These are phyloP conservation scores for Hypoxylon lienhwacheense DNA, from an alignment of 495 filamentous ascomycete genomes.

Conservation along the genomic window DNA sequence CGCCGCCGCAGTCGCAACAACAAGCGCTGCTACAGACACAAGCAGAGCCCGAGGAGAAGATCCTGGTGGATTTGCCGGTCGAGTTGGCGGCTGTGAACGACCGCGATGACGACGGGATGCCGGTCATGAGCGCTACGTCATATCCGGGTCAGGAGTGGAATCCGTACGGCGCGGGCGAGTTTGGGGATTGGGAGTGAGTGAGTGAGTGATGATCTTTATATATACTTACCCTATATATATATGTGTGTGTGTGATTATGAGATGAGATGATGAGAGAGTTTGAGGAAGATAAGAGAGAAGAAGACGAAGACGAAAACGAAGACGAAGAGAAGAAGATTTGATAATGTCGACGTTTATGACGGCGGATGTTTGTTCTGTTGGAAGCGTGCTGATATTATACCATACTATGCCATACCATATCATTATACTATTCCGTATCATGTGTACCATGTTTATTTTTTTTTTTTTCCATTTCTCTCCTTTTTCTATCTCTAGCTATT, in stretches of 20 bases:
- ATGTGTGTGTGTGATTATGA: no score
- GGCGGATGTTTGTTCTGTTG: no score
- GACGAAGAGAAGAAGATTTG: no score
- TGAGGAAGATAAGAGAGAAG: no score
- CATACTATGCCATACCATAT: not conserved
- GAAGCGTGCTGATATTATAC: slow-evolving; percentile 2
- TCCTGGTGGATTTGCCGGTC: slow-evolving; percentile 43
- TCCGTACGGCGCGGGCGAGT: slow-evolving; percentile 53
- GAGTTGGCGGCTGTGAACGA: slow-evolving; percentile 38
- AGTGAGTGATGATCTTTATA: no score
- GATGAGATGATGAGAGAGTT: no score
- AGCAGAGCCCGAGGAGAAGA: slow-evolving; percentile 54
- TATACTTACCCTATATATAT: no score
- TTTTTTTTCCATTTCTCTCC: not conserved
- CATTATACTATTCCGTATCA: not conserved
- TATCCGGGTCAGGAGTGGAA: slow-evolving; percentile 87
- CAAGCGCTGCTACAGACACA: slow-evolving; percentile 21
- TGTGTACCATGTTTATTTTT: not conserved
- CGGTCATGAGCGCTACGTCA: slow-evolving; percentile 74
- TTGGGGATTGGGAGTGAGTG: slow-evolving; percentile 36
- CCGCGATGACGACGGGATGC: slow-evolving; percentile 55
- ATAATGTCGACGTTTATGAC: no score
- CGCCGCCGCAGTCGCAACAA: slow-evolving; percentile 6
- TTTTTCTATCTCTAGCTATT: no score
- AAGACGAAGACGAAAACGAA: no score